Conservation (phyloP, 768 basidiomycete species). For the Leccinellum albellum region DNA sequence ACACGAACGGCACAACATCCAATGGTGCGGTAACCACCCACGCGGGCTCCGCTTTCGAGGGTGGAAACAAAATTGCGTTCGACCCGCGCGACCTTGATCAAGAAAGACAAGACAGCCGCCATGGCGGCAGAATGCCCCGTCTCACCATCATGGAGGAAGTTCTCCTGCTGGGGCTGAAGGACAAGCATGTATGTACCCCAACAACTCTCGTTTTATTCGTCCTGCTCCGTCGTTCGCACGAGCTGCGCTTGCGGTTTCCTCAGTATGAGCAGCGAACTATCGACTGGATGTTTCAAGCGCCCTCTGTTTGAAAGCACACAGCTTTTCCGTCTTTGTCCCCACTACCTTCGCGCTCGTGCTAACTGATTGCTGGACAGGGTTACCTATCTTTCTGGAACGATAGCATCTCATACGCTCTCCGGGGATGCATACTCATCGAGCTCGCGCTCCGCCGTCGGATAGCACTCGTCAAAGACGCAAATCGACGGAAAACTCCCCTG, state of each 20-base stretch:
- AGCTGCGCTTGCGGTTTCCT: constrained; percentile 12
- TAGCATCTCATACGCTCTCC: constrained; percentile 97
- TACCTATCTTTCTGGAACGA: constrained; percentile 99
- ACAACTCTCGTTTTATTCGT: not conserved
- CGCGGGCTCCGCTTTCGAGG: constrained; percentile 81
- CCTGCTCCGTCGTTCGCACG: constrained; percentile 7
- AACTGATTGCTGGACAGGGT: constrained; percentile 46
- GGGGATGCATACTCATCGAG: constrained; percentile 98
- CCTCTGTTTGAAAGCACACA: constrained; percentile 2
- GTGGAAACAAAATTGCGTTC: constrained; percentile 84
- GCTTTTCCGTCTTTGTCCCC: constrained; percentile 1
- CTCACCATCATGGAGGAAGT: constrained; percentile 98
- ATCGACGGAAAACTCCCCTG: constrained; percentile 64
- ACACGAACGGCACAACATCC: constrained; percentile 28
- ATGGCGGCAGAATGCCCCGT: constrained; percentile 72
- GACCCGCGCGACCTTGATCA: constrained; percentile 88
- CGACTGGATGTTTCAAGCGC: not conserved
- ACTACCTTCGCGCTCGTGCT: constrained; percentile 4
- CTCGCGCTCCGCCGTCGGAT: constrained; percentile 94
- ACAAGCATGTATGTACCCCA: constrained; percentile 72
- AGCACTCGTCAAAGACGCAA: constrained; percentile 82
- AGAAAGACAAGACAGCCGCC: constrained; percentile 56
- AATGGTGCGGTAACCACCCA: constrained; percentile 42
- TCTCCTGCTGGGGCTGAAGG: constrained; percentile 88
- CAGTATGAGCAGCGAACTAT: constrained; percentile 14